A percentile compares a stretch with the other conserved stretches of the same genome.
These are phyloP conservation scores for Polyporus arcularius DNA, from an alignment of 768 basidiomycete species.

Conservation along the genomic window DNA sequence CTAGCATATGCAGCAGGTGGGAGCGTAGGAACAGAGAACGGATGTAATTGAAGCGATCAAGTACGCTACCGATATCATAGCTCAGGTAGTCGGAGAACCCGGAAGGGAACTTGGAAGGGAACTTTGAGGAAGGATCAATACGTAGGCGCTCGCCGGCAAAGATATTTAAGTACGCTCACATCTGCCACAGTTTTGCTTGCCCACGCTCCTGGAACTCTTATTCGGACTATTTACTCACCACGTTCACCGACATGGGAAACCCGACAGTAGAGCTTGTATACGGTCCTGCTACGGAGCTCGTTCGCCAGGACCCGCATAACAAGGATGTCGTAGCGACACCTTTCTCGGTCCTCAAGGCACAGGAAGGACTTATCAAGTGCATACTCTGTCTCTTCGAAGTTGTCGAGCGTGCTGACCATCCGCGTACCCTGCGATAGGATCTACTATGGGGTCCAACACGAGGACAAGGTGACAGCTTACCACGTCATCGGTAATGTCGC, in stretches of 20 bases:
- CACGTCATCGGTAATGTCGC: slow-evolving; percentile 13
- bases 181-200: neutral
- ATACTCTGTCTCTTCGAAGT: neutral
- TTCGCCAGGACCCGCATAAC: slow-evolving; percentile 12
- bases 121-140: no score
- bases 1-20: no score
- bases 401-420: neutral
- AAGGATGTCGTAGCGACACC: slow-evolving; percentile 15
- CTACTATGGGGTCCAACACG: slow-evolving; percentile 3
- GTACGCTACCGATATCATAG: no score
- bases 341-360: slow-evolving; percentile 17
- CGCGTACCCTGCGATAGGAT: neutral
- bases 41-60: no score
- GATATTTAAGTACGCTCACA: neutral
- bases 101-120: no score
- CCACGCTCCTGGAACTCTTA: no score
- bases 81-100: no score
- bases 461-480: slow-evolving; percentile 20
- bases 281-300: slow-evolving; percentile 15
- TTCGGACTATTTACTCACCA: neutral
- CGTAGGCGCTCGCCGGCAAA: no score
- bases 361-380: slow-evolving; percentile 5
- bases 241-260: slow-evolving; percentile 4
- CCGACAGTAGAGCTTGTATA: slow-evolving; percentile 20
- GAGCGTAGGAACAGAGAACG: no score